Base-by-base conservation (phyloP, 2,329 filamentous ascomycete genomes). In the Nothopassalora personata region DNA sequence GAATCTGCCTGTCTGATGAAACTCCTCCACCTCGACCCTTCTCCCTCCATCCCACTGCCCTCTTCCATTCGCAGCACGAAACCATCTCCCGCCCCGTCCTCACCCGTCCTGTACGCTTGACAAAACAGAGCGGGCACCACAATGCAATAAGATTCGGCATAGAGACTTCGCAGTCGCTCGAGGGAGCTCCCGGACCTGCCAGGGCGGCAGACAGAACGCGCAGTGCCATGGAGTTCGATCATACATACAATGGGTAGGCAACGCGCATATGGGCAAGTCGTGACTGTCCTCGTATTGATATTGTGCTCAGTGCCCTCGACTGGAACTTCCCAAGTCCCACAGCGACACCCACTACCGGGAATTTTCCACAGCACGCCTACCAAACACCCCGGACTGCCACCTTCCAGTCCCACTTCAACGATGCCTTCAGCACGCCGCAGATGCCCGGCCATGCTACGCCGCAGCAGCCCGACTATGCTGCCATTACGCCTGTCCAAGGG, bases 261-360 rank as follows among this genome's bases (percentile, higher is more conserved):
- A 56, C 46, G 56, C 23, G 27, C 31, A n/a, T 30, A 19, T 56
- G 49, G 53, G 49, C 56, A 60, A 33, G 18, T 58, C 47, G 34
- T 59, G 46, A 56, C 58, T 57, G 53, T 55, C 23, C n/a, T 58
- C n/a, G n/a, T 51, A 34, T 34, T 64, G 59, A 63, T 60, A 43
- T 39, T 47, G 27, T 31, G 45, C 50, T 50, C 51, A 78, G 76
- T 70, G 71, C 72, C 61, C 70, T 73, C 64, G 77, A 79, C 67
- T 80, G 78, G 77, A 76, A 74, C 66, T 76, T 80, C 63, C 78
- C 78, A 65, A 80, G 78, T 71, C 79, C 79, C 43, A 76, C 74
- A 58, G 77, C 76, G 59, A 80, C 79, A 33, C 79, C 79, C 55
- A 79, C 76, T 61, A 75, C 74, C 54, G 66, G 68, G 58, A 73